These are phyloP conservation scores for Colletotrichum tofieldiae DNA, from an alignment of 2,329 filamentous ascomycete genomes.

Conservation along the genomic window DNA sequence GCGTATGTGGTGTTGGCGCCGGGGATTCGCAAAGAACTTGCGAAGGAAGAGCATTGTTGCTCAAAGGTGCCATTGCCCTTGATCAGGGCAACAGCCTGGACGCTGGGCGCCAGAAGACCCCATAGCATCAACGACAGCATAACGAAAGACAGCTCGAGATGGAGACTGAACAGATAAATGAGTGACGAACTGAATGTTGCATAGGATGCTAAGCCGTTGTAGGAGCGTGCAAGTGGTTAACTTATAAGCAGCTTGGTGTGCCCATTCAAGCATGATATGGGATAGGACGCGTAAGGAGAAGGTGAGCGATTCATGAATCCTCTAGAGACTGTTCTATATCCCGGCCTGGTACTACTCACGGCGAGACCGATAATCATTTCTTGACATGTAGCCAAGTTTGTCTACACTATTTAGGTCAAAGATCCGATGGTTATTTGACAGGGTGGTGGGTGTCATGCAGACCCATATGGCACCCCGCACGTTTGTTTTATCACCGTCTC, in stretches of 20 bases:
- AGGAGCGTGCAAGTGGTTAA: not conserved
- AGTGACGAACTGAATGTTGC: not conserved
- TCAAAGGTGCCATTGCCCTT: conserved; percentile 10
- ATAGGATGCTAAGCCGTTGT: too few species aligned
- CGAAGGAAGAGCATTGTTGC: conserved; percentile 46
- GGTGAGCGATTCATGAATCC: not conserved
- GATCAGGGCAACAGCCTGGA: not conserved
- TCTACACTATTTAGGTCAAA: not conserved
- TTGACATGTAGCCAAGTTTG: not conserved
- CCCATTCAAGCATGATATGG: not conserved
- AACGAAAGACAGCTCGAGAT: not conserved
- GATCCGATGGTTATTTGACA: not conserved
- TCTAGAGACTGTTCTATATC: not conserved
- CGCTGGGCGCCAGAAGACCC: conserved; percentile 3
- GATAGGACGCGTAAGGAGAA: not conserved
- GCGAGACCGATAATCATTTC: not conserved
- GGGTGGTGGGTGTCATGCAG: not conserved
- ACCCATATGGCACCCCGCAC: not conserved
- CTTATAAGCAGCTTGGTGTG: not conserved
- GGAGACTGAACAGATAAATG: not conserved
- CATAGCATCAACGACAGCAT: conserved; percentile 13
- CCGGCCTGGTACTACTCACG: too few species aligned
- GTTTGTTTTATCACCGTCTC: not conserved
- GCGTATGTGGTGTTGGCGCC: conserved; percentile 45
- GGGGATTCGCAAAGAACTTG: conserved; percentile 50